Conservation (phyloP, 2,329 filamentous ascomycete species). For the Trichophyton benhamiae region DNA sequence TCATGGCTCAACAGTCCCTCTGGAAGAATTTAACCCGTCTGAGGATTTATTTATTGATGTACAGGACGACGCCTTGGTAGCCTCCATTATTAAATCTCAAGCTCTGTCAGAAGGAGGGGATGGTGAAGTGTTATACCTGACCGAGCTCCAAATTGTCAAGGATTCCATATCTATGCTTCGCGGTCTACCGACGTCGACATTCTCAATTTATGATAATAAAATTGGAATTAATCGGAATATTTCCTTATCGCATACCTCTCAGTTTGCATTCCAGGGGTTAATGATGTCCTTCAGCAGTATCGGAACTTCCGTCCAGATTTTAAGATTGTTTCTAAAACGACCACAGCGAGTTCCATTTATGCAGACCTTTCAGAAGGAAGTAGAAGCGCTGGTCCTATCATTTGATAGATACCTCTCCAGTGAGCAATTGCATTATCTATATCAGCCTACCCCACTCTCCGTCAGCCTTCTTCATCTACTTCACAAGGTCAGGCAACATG, state of each 20-base stretch:
- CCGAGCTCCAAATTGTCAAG: slow-evolving; percentile 61
- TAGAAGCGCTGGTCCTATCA: slow-evolving; percentile 43
- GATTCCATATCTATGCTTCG: slow-evolving; percentile 78
- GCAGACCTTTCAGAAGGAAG: slow-evolving; percentile 57
- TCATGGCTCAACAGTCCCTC: slow-evolving; percentile 17
- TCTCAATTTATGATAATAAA: slow-evolving; percentile 32
- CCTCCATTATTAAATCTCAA: slow-evolving; percentile 28
- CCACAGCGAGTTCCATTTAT: slow-evolving; percentile 46
- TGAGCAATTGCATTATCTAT: slow-evolving; percentile 50
- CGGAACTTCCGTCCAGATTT: slow-evolving; percentile 35
- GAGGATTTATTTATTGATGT: slow-evolving; percentile 23
- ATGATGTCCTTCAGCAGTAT: slow-evolving; percentile 35
- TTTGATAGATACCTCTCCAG: slow-evolving; percentile 49
- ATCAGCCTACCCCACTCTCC: slow-evolving; percentile 40
- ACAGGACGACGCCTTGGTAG: slow-evolving; percentile 25
- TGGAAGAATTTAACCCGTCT: slow-evolving; percentile 25
- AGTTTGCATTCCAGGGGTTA: slow-evolving; percentile 21
- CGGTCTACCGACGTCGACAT: slow-evolving; percentile 64
- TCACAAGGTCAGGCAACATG: slow-evolving; percentile 42
- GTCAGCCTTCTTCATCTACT: slow-evolving; percentile 56
- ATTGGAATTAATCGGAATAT: slow-evolving; percentile 30
- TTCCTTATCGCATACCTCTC: slow-evolving; percentile 24
- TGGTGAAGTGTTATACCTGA: slow-evolving; percentile 33
- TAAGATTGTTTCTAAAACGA: slow-evolving; percentile 39
- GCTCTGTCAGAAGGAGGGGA: slow-evolving; percentile 10